Percentiles rank a stretch among this genome's conserved stretches.
These are phyloP conservation scores for Penicillium hesseltinei DNA, from an alignment of 2,329 filamentous ascomycete genomes.

Conservation along the genomic window DNA sequence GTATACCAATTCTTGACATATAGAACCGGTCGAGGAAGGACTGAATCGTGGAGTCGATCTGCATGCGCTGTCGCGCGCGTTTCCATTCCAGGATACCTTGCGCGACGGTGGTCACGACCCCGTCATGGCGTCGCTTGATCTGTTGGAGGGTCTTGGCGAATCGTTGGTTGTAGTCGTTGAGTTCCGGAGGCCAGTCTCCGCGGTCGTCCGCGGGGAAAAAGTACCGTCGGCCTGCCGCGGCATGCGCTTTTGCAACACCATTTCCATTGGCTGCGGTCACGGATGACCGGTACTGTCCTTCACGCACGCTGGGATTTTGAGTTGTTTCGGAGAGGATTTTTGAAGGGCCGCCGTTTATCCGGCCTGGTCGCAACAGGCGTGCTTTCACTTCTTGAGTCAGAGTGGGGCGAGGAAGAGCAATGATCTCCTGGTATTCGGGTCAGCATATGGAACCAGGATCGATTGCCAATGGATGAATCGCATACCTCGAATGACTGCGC, in stretches of 20 bases:
- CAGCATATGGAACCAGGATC: constrained; percentile 15
- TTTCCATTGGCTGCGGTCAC: constrained; percentile 45
- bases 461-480: not conserved
- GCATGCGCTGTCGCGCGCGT: constrained; percentile 91
- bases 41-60: constrained; percentile 97
- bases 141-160: constrained; percentile 86
- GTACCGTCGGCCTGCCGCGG: constrained; percentile 63
- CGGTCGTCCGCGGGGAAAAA: constrained; percentile 89
- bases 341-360: constrained; percentile 56
- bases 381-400: constrained; percentile 74
- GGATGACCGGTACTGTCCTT: constrained; percentile 70
- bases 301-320: constrained; percentile 82
- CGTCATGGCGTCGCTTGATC: constrained; percentile 94
- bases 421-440: constrained; percentile 69
- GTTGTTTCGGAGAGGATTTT: constrained; percentile 78
- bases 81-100: constrained; percentile 99
- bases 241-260: constrained; percentile 52
- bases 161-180: constrained; percentile 88
- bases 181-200: constrained; percentile 86
- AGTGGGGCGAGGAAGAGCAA: constrained; percentile 73
- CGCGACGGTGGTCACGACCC: constrained; percentile 96
- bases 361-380: constrained; percentile 61
- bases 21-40: constrained; percentile 98
- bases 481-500: constrained; percentile 97
- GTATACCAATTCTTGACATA: constrained; percentile 98